Evolutionary conservation across 1,284 basidiomycete genomes (phyloP).

Genomic region (Lentinula novae-zelandiae): DNA sequence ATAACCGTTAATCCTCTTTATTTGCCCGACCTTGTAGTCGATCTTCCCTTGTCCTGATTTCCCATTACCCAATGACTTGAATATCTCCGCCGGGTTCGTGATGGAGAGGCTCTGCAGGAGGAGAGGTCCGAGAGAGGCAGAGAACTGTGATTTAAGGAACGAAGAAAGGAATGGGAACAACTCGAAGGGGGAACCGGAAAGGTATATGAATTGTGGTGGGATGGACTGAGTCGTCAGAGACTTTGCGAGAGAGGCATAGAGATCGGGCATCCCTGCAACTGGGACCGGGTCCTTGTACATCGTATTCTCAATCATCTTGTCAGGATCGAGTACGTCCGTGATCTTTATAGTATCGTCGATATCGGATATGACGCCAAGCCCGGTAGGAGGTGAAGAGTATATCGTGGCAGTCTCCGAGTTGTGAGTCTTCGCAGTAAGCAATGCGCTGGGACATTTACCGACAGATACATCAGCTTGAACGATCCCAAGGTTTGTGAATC

Average conservation of each 20-base stretch:
- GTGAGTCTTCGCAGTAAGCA: not conserved
- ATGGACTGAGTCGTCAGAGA: slow-evolving; percentile 22
- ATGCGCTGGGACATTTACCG: not conserved
- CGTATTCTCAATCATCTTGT: slow-evolving; percentile 30
- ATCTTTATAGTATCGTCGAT: slow-evolving; percentile 42
- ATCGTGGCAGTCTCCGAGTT: slow-evolving; percentile 22
- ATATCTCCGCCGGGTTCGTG: slow-evolving; percentile 21
- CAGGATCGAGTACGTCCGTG: slow-evolving; percentile 32
- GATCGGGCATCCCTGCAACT: slow-evolving; percentile 39
- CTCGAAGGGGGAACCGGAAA: slow-evolving; percentile 39
- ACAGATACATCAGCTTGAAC: slow-evolving; percentile 24
- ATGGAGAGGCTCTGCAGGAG: slow-evolving; percentile 34
- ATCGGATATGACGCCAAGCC: slow-evolving; percentile 37
- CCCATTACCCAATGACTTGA: not conserved
- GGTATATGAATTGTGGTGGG: slow-evolving; percentile 22
- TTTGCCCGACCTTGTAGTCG: slow-evolving; percentile 12
- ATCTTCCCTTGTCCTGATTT: slow-evolving; percentile 6
- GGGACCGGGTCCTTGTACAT: slow-evolving; percentile 34
- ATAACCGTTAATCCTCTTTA: slow-evolving; percentile 2
- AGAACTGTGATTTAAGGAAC: slow-evolving; percentile 32
- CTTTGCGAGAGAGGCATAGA: slow-evolving; percentile 32
- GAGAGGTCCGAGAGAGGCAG: slow-evolving; percentile 33
- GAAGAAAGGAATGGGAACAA: slow-evolving; percentile 37
- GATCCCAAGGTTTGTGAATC: slow-evolving; percentile 22
- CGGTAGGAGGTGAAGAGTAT: slow-evolving; percentile 31